Evolutionary conservation across 805 yeast genomes (phyloP), one percentile per base, ranked within the genome.

Genomic region (Suhomyces emberorum): DNA sequence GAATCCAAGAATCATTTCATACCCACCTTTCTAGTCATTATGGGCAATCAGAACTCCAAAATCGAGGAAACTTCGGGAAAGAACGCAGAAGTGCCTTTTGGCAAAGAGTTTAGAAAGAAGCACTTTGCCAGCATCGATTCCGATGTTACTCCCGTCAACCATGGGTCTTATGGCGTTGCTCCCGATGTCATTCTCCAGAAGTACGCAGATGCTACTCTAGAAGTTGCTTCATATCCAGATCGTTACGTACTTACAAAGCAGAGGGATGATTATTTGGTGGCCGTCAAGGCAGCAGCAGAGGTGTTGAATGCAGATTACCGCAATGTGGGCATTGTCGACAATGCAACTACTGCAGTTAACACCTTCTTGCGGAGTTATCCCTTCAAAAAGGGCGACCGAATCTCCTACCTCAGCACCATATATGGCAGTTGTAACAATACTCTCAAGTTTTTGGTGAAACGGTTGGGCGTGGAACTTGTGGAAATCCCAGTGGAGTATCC

Each of bases 331-430:
- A 55, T 81, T 24, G 75, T 74, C 2, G 54, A 66, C 7, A 82
- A 81, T 50, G 83, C 88, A 3, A 77, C 86, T 3, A 57, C 72
- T 3, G 86, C 78, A 3, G 70, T 76, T 31, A 80, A 80, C 51
- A 60, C 77, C 0, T 69, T 81, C 1, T 61, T 81, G 39, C 57
- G 85, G 39, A 72, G 80, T 27, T 64, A 62, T 21, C 77, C 77
- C 7, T 74, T 78, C 44, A 30, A 61, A 12, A 57, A 63, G 33
- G 77, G 76, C 14, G 87, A 80, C 49, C 68, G 61, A 34, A 59
- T 82, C 17, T 58, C 79, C 8, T 48, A 69, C 19, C 70, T 71
- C 37, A 61, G 70, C 22, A 70, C 81, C 11, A 63, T 74, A 1
- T 82, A 79, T 49, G 74, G 67, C 2, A 69, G 82, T 1, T 77